Percentiles rank a stretch among this genome's conserved stretches.
Conservation (phyloP, 2,329 filamentous ascomycete genomes). For the Fusarium aywerte region DNA sequence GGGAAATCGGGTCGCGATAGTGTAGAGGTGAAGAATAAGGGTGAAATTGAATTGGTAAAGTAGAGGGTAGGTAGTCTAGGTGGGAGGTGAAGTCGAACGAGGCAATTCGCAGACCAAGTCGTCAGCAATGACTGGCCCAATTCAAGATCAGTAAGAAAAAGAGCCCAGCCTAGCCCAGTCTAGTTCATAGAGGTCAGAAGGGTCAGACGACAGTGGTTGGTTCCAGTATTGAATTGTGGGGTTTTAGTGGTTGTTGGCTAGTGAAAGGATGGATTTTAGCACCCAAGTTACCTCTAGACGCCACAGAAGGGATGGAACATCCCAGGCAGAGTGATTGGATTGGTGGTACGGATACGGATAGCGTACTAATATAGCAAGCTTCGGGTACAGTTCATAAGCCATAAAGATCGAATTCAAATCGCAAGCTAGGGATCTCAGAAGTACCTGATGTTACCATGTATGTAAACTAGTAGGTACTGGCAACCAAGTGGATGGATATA, state of each 20-base stretch:
- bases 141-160: slow-evolving; percentile 25
- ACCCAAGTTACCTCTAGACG: not conserved
- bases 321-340: slow-evolving; percentile 22
- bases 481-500: slow-evolving; percentile 7
- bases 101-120: slow-evolving; percentile 44
- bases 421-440: slow-evolving; percentile 5
- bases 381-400: not conserved
- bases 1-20: slow-evolving; percentile 29
- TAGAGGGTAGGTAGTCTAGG: not conserved
- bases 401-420: slow-evolving; percentile 5
- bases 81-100: slow-evolving; percentile 23
- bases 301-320: slow-evolving; percentile 9
- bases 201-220: slow-evolving; percentile 1
- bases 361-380: not conserved
- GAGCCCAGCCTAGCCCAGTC: not conserved
- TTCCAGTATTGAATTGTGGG: slow-evolving; percentile 14
- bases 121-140: slow-evolving; percentile 41
- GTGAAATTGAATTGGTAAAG: not conserved
- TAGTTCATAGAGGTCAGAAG: not conserved
- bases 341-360: not conserved
- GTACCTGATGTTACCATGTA: slow-evolving; percentile 20
- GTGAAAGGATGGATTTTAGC: slow-evolving; percentile 10
- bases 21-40: not conserved
- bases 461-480: not conserved
- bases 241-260: slow-evolving; percentile 32